Evolutionary conservation across 164 flowering plant species (phyloP).

Genomic region (Houttuynia cordata): DNA sequence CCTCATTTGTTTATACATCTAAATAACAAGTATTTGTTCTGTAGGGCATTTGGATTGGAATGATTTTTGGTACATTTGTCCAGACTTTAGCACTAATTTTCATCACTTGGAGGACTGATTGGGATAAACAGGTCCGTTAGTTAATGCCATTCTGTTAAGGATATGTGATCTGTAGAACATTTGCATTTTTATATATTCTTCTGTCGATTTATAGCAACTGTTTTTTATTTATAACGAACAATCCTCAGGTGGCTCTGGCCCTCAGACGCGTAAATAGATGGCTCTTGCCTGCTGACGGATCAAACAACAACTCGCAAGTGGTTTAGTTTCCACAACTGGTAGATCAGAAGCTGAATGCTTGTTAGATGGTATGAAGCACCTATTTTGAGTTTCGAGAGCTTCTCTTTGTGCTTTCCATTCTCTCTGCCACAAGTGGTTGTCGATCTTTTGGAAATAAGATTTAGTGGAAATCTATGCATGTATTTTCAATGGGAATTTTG

Average conservation of each 20-base stretch:
- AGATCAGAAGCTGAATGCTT: no score
- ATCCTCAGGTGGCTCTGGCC: conserved; percentile 2
- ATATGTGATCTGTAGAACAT: no score
- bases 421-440: no score
- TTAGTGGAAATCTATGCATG: no score
- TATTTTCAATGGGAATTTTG: no score
- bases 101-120: conserved; percentile 29
- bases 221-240: neutral
- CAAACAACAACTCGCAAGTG: neutral
- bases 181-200: no score
- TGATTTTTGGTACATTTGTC: conserved; percentile 23
- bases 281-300: neutral
- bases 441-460: no score
- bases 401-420: no score
- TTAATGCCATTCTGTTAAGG: neutral
- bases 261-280: conserved; percentile 2
- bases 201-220: neutral
- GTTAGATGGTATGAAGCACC: no score
- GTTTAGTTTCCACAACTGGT: neutral
- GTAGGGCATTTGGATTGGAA: conserved; percentile 45
- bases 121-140: conserved; percentile 31
- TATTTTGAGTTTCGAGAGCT: no score
- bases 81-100: conserved; percentile 22
- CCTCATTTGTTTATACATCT: neutral
- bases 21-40: neutral